Percentiles rank a stretch among this genome's conserved stretches.
These are phyloP conservation scores for Dissophora globulifera DNA, from an alignment of 192 early-diverging fungal species.

Conservation along the genomic window DNA sequence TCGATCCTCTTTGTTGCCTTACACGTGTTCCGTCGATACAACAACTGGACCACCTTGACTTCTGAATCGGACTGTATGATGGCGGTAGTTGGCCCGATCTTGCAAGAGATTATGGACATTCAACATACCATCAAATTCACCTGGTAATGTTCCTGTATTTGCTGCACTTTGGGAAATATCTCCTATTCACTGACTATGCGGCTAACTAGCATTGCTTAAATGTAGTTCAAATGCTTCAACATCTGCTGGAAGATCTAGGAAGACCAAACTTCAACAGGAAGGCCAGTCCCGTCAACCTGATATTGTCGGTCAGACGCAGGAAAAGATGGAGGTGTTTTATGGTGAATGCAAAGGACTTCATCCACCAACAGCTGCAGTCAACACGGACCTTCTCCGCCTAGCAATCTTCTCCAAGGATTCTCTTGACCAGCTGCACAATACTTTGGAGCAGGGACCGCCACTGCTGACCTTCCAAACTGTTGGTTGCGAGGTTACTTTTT, in stretches of 20 bases:
- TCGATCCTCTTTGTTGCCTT: constrained; percentile 12
- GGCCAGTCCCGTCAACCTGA: constrained; percentile 19
- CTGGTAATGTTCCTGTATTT: constrained; percentile 9
- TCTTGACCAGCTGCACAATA: not conserved
- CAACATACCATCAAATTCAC: constrained; percentile 20
- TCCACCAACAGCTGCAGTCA: constrained; percentile 16
- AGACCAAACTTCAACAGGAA: constrained; percentile 5
- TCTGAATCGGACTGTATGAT: constrained; percentile 21
- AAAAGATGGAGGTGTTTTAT: constrained; percentile 15
- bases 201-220: not conserved
- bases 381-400: constrained; percentile 21
- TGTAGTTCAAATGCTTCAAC: constrained; percentile 19
- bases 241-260: constrained; percentile 11
- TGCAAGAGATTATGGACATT: constrained; percentile 8
- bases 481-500: constrained; percentile 6
- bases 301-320: constrained; percentile 2
- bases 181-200: constrained; percentile 7
- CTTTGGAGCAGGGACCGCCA: not conserved
- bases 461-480: constrained; percentile 9
- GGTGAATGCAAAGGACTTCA: constrained; percentile 19
- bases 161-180: no score
- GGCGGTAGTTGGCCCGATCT: constrained; percentile 2
- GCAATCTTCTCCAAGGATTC: constrained; percentile 26
- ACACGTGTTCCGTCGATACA: constrained; percentile 10
- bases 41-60: constrained; percentile 1